phyloP scores from a whole-genome alignment of 805 yeast genomes.

The Schwanniomyces polymorphus region DNA sequence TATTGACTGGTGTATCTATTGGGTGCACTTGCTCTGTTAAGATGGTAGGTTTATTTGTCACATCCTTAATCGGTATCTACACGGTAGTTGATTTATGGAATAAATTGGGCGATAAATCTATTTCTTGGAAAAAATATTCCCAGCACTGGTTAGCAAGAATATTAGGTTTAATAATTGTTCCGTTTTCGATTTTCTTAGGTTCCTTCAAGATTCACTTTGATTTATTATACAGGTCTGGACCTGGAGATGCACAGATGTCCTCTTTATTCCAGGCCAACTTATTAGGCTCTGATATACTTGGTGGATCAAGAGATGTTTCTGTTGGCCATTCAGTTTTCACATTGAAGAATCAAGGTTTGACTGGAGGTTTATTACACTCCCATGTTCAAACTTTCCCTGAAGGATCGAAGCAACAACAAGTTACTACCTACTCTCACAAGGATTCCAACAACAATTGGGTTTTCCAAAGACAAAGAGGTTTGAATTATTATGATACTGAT shows the following conservation, averaged over 20 bases:
- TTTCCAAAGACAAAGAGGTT: slow-evolving; percentile 49
- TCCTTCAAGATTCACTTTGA: slow-evolving; percentile 78
- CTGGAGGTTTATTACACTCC: slow-evolving; percentile 48
- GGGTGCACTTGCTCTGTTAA: slow-evolving; percentile 93
- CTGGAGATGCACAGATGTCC: slow-evolving; percentile 81
- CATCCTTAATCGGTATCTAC: slow-evolving; percentile 84
- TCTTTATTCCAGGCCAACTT: slow-evolving; percentile 81
- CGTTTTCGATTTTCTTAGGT: slow-evolving; percentile 59
- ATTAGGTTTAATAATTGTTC: slow-evolving; percentile 62
- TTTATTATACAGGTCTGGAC: slow-evolving; percentile 68
- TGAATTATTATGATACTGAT: slow-evolving; percentile 28
- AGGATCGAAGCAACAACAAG: slow-evolving; percentile 49
- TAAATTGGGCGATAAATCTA: slow-evolving; percentile 66
- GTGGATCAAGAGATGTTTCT: slow-evolving; percentile 67
- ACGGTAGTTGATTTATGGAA: slow-evolving; percentile 87
- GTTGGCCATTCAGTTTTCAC: slow-evolving; percentile 48
- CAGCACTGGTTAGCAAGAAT: slow-evolving; percentile 70
- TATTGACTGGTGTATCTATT: slow-evolving; percentile 78
- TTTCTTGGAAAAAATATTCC: slow-evolving; percentile 50
- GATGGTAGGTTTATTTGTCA: slow-evolving; percentile 95
- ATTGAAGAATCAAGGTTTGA: slow-evolving; percentile 42
- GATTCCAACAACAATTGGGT: slow-evolving; percentile 46
- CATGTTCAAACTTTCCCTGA: slow-evolving; percentile 47
- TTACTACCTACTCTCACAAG: slow-evolving; percentile 47
- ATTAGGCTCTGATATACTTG: slow-evolving; percentile 60